Percentiles rank a stretch among this genome's conserved stretches.
Evolutionary conservation across 2,329 filamentous ascomycete genomes (phyloP).

Genomic region (Metarhizium anisopliae): DNA sequence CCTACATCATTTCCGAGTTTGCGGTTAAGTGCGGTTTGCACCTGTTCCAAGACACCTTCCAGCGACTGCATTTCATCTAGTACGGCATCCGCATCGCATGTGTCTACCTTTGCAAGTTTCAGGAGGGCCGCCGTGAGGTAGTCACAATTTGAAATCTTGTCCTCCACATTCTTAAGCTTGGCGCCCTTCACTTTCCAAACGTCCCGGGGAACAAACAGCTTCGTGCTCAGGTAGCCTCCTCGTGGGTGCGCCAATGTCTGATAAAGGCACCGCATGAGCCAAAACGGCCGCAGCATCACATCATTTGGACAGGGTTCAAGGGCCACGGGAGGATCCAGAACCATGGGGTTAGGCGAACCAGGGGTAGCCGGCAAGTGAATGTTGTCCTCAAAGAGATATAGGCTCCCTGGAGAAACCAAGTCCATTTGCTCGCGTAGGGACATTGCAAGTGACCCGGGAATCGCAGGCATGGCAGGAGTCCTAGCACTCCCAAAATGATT

Average conservation of each 20-base stretch:
- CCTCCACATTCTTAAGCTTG: constrained; percentile 83
- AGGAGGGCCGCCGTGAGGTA: constrained; percentile 79
- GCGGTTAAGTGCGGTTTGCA: constrained; percentile 65
- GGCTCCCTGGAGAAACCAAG: constrained; percentile 53
- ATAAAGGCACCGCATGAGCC: constrained; percentile 92
- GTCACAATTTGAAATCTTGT: constrained; percentile 90
- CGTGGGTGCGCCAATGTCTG: constrained; percentile 86
- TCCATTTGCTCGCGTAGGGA: constrained; percentile 51
- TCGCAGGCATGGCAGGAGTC: constrained; percentile 42
- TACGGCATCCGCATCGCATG: constrained; percentile 81
- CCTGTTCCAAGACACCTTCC: constrained; percentile 78
- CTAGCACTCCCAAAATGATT: constrained; percentile 51
- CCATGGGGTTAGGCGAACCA: constrained; percentile 55
- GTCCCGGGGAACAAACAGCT: constrained; percentile 84
- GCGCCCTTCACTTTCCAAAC: constrained; percentile 92
- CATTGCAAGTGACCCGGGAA: constrained; percentile 59
- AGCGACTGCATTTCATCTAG: constrained; percentile 90
- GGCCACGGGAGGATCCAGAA: constrained; percentile 59
- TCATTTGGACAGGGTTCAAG: constrained; percentile 90
- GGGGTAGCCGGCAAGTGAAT: constrained; percentile 61
- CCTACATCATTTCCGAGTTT: constrained; percentile 93
- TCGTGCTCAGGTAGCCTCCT: constrained; percentile 84
- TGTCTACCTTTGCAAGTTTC: constrained; percentile 77
- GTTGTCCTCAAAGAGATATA: constrained; percentile 76
- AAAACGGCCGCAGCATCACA: constrained; percentile 85